Percentiles rank a stretch among this genome's conserved stretches.
Conservation (phyloP, 2,329 filamentous ascomycete genomes). For the Monilinia laxa region DNA sequence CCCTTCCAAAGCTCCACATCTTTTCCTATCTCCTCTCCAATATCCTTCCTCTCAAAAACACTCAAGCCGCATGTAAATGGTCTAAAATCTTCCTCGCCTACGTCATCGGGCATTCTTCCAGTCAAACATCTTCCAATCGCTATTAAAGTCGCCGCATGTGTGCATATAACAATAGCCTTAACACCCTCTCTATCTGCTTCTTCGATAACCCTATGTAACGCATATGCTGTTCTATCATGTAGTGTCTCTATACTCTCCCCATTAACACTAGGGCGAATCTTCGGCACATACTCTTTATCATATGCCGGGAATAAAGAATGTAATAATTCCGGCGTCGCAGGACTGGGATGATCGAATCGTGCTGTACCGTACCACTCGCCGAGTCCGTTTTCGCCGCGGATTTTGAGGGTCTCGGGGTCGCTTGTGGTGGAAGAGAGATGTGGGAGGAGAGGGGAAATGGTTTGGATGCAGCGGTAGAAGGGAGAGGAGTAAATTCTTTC, state of each 20-base stretch:
- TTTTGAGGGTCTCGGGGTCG: constrained; percentile 40
- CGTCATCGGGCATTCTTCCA: constrained; percentile 69
- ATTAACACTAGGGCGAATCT: constrained; percentile 65
- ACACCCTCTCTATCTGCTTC: constrained; percentile 69
- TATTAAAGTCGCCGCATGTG: constrained; percentile 88
- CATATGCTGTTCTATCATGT: constrained; percentile 74
- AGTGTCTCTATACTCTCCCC: constrained; percentile 80
- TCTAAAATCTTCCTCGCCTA: constrained; percentile 74
- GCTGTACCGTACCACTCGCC: constrained; percentile 92
- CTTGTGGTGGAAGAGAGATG: constrained; percentile 41
- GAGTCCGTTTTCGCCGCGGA: constrained; percentile 57
- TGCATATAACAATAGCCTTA: constrained; percentile 74
- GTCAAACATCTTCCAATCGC: constrained; percentile 81
- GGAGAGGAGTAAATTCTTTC: constrained; percentile 80
- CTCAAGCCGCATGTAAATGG: constrained; percentile 83
- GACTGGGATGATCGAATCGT: constrained; percentile 79
- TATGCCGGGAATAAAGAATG: constrained; percentile 63
- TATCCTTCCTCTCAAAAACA: constrained; percentile 56
- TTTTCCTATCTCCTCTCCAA: constrained; percentile 42
- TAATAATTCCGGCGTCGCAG: constrained; percentile 64
- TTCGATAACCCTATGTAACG: constrained; percentile 67
- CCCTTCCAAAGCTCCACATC: constrained; percentile 44
- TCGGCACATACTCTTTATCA: constrained; percentile 59
- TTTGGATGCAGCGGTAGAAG: constrained; percentile 86
- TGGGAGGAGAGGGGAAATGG: constrained; percentile 68